phyloP scores from a whole-genome alignment of 306 rosid species.

The Prunus dulcis region DNA sequence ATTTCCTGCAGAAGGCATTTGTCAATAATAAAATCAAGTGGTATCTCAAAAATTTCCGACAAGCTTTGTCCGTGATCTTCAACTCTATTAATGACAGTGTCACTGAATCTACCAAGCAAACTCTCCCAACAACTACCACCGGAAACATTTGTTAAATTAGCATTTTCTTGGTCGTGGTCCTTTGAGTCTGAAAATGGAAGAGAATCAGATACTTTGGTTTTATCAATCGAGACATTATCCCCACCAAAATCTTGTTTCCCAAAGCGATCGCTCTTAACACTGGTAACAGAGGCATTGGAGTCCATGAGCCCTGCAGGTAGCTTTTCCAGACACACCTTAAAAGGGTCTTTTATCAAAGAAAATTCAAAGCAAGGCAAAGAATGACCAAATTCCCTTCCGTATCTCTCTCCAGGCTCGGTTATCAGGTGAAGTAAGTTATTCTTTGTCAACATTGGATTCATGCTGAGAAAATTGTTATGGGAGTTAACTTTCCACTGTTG shows the following conservation, averaged over 20 bases:
- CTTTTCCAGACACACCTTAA: conserved; percentile 52
- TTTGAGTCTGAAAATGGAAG: conserved; percentile 32
- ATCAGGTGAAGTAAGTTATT: conserved; percentile 40
- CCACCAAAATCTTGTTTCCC: conserved; percentile 25
- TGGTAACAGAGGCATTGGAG: conserved; percentile 27
- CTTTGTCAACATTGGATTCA: conserved; percentile 71
- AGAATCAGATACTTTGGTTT: conserved; percentile 18
- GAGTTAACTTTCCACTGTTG: conserved; percentile 37
- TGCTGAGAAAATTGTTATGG: conserved; percentile 52
- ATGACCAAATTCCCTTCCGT: conserved; percentile 23
- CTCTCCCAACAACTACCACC: conserved; percentile 96
- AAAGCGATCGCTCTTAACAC: conserved; percentile 31
- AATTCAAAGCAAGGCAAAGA: conserved; percentile 65
- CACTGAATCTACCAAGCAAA: conserved; percentile 53
- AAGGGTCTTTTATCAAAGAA: conserved; percentile 73
- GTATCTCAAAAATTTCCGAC: conserved; percentile 55
- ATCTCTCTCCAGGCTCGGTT: conserved; percentile 41
- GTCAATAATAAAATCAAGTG: conserved; percentile 82
- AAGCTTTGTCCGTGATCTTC: conserved; percentile 35
- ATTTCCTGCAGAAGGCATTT: conserved; percentile 91
- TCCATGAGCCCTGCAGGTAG: conserved; percentile 24
- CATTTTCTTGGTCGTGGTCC: conserved; percentile 27
- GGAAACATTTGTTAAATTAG: conserved; percentile 31
- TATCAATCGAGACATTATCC: conserved; percentile 36
- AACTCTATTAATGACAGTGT: conserved; percentile 25